Evolutionary conservation across 2,329 filamentous ascomycete genomes (phyloP).

Genomic region (Colletotrichum sp.): DNA sequence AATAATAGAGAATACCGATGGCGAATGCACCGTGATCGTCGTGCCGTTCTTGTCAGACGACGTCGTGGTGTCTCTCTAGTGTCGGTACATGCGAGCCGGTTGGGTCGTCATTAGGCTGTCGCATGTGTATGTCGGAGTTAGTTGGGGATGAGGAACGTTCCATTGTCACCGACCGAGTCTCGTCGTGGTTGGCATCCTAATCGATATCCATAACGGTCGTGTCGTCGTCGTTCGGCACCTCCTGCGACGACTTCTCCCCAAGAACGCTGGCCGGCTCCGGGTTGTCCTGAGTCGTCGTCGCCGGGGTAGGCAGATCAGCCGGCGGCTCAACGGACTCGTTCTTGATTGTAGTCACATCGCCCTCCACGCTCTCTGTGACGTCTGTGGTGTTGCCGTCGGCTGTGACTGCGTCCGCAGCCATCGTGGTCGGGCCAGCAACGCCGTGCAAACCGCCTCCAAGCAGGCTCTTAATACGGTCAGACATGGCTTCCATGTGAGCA

Average conservation of each 20-base stretch:
- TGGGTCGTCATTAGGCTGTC: background rate
- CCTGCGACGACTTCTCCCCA: slow-evolving; percentile 25
- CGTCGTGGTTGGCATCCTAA: slow-evolving; percentile 22
- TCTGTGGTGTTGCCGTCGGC: slow-evolving; percentile 16
- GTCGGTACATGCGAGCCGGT: background rate
- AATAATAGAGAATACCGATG: background rate
- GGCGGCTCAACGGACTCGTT: slow-evolving; percentile 17
- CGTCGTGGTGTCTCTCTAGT: background rate
- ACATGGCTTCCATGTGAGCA: slow-evolving; percentile 50
- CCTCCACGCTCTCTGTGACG: background rate
- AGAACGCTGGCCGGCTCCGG: slow-evolving; percentile 24
- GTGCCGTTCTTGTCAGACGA: background rate
- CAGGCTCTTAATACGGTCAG: slow-evolving; percentile 43
- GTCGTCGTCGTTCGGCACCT: slow-evolving; percentile 29
- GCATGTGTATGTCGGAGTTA: background rate
- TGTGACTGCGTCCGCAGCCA: background rate
- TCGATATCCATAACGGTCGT: slow-evolving; percentile 46
- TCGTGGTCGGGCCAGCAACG: background rate
- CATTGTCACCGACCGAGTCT: background rate
- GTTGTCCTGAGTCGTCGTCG: slow-evolving; percentile 30
- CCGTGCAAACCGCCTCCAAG: slow-evolving; percentile 31
- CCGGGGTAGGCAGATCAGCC: slow-evolving; percentile 20
- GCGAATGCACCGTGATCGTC: background rate
- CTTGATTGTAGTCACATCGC: background rate
- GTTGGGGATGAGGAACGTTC: background rate